A percentile compares a stretch with the other conserved stretches of the same genome.
phyloP scores from a whole-genome alignment of 345 rosid species.

The Psidium friedrichsthalianum region DNA sequence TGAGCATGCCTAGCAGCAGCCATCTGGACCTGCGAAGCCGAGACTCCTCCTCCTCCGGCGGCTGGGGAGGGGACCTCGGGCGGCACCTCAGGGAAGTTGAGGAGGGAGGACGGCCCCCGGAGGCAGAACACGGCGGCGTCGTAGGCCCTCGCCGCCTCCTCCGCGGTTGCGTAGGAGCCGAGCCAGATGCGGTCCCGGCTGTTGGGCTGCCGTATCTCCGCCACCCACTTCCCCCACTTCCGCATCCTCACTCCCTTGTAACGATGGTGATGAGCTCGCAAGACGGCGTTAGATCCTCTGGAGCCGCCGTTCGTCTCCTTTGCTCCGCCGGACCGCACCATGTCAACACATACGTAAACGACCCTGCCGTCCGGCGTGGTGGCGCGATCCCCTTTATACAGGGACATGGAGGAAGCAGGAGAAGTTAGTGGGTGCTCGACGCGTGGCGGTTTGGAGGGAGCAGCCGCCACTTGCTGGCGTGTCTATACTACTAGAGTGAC shows the following conservation, averaged over 20 bases:
- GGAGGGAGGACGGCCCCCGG: constrained; percentile 31
- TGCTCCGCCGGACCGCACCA: neutral
- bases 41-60: neutral
- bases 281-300: neutral
- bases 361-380: neutral
- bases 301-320: neutral
- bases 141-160: constrained; percentile 62
- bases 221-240: constrained; percentile 79
- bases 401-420: neutral
- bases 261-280: neutral
- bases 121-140: constrained; percentile 50
- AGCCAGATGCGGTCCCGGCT: constrained; percentile 51
- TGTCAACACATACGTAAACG: neutral
- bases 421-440: neutral
- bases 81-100: constrained; percentile 36
- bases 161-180: constrained; percentile 45
- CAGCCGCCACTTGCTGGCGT: neutral
- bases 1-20: constrained; percentile 30
- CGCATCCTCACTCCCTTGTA: constrained; percentile 48
- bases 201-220: constrained; percentile 52
- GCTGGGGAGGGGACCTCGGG: constrained; percentile 16
- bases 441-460: neutral
- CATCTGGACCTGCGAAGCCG: constrained; percentile 24
- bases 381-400: neutral
- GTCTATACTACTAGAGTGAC: neutral